Percentiles rank a stretch among this genome's conserved stretches.
phyloP scores from a whole-genome alignment of 202 grass and related monocot genomes.

The Setaria italica region DNA sequence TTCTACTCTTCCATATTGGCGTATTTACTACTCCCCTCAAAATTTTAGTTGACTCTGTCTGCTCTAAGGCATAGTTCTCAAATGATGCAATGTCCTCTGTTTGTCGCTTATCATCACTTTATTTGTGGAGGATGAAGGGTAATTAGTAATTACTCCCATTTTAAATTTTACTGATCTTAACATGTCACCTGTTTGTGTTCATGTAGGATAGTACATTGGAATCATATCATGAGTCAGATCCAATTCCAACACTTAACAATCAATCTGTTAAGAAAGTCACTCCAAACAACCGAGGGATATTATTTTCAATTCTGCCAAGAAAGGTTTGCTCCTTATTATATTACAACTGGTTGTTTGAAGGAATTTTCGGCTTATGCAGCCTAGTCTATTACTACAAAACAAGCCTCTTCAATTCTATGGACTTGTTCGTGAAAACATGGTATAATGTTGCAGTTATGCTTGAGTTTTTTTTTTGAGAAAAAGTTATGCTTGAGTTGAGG shows the following conservation, averaged over 20 bases:
- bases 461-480: too few species aligned
- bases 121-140: too few species aligned
- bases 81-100: too few species aligned
- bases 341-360: background rate
- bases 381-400: background rate
- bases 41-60: too few species aligned
- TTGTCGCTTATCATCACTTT: too few species aligned
- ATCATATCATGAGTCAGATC: conserved; percentile 57
- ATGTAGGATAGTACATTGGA: conserved; percentile 63
- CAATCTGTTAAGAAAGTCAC: conserved; percentile 47
- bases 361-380: background rate
- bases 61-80: too few species aligned
- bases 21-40: too few species aligned
- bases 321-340: conserved; percentile 47
- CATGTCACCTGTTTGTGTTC: background rate
- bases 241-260: conserved; percentile 55
- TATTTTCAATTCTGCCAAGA: conserved; percentile 61
- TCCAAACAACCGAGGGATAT: conserved; percentile 51
- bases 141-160: too few species aligned
- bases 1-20: too few species aligned
- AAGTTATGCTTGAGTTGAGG: conserved; percentile 65
- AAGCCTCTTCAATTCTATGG: background rate
- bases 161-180: too few species aligned
- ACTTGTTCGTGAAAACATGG: background rate
- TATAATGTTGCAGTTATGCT: conserved; percentile 55